These are phyloP conservation scores for Tolypocladium cylindrosporum DNA, from an alignment of 2,329 filamentous ascomycete species.

Conservation along the genomic window DNA sequence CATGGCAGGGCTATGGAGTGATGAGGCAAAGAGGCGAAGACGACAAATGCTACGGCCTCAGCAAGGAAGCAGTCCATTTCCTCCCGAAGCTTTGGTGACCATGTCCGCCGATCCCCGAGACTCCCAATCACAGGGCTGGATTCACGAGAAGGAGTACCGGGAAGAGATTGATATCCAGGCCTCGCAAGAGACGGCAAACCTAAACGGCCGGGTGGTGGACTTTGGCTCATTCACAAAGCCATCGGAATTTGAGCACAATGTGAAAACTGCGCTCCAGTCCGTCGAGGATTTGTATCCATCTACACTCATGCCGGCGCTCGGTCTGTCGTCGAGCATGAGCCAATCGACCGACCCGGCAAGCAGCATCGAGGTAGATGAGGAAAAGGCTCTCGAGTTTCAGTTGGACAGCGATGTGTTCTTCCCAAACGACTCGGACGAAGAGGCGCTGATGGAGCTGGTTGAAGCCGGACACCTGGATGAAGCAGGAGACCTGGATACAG, in stretches of 20 bases:
- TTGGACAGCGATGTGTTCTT: slow-evolving; percentile 38
- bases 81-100: slow-evolving; percentile 69
- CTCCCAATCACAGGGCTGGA: slow-evolving; percentile 69
- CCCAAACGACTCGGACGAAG: slow-evolving; percentile 43
- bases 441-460: slow-evolving; percentile 23
- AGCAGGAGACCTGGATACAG: background rate
- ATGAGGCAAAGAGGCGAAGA: slow-evolving; percentile 74
- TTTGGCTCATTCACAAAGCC: slow-evolving; percentile 59
- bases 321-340: slow-evolving; percentile 32
- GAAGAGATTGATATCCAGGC: slow-evolving; percentile 55
- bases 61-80: slow-evolving; percentile 65
- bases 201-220: slow-evolving; percentile 28
- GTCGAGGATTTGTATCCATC: slow-evolving; percentile 78
- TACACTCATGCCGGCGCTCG: slow-evolving; percentile 43
- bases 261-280: slow-evolving; percentile 75
- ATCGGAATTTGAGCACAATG: slow-evolving; percentile 38
- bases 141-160: slow-evolving; percentile 80
- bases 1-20: slow-evolving; percentile 87
- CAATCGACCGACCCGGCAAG: slow-evolving; percentile 19
- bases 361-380: slow-evolving; percentile 56
- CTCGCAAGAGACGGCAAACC: slow-evolving; percentile 46
- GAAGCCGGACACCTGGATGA: background rate
- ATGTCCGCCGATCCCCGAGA: slow-evolving; percentile 79
- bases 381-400: slow-evolving; percentile 37
- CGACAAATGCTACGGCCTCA: slow-evolving; percentile 54